phyloP scores from a whole-genome alignment of 441 rosid species.

The Pelargonium fulgidum region DNA sequence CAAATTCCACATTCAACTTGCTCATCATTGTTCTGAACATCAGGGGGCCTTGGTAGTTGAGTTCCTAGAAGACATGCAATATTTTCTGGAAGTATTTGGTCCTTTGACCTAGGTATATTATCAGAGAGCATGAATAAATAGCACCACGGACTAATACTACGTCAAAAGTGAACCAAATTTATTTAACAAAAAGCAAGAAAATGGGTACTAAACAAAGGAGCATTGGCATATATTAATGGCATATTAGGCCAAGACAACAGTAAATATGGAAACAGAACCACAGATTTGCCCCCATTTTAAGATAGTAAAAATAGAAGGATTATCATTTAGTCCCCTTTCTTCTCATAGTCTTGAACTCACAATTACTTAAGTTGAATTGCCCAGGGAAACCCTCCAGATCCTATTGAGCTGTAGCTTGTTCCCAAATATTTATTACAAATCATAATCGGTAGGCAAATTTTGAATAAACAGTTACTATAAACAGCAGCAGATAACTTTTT shows the following conservation, averaged over 20 bases:
- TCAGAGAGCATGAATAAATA: constrained; percentile 6
- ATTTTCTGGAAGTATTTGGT: constrained; percentile 46
- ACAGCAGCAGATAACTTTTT: background rate
- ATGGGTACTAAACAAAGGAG: background rate
- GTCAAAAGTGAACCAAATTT: background rate
- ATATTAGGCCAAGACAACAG: background rate
- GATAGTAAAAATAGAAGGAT: no score
- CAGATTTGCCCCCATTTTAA: no score
- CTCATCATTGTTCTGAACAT: constrained; percentile 31
- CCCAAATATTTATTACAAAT: background rate
- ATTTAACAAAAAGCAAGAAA: background rate
- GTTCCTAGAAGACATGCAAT: constrained; percentile 40
- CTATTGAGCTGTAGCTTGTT: background rate
- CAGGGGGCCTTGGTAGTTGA: constrained; percentile 40
- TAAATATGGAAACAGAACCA: no score
- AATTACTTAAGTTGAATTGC: constrained; percentile 10
- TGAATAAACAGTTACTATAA: background rate
- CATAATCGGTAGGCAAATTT: background rate
- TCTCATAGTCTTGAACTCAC: background rate
- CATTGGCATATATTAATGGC: background rate
- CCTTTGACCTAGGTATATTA: constrained; percentile 38
- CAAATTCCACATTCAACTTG: constrained; percentile 70
- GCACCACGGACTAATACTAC: background rate
- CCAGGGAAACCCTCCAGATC: constrained; percentile 10
- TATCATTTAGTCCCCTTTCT: no score